A percentile compares a stretch with the other conserved stretches of the same genome.
Conservation (phyloP, 2,329 filamentous ascomycete species). For the Juglanconis juglandina region DNA sequence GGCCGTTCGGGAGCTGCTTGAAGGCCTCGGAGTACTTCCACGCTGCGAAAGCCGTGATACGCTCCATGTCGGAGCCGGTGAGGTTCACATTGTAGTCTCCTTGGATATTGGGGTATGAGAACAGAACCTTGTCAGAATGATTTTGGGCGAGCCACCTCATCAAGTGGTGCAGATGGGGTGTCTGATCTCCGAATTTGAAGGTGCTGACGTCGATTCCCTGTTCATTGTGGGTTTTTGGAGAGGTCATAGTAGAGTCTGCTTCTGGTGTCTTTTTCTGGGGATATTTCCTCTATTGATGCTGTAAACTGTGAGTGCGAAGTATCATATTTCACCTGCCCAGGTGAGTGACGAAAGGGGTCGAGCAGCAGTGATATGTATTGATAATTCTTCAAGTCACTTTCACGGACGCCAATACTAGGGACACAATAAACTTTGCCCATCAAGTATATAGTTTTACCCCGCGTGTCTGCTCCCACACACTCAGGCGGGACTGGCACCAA, state of each 20-base stretch:
- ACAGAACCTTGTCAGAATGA: background rate
- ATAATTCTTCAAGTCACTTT: too few species aligned
- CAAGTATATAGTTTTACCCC: too few species aligned
- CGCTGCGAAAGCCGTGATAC: background rate
- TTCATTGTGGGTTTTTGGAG: background rate
- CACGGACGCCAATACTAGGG: too few species aligned
- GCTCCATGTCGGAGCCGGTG: background rate
- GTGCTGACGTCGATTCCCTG: background rate
- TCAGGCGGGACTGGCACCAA: too few species aligned
- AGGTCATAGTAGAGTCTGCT: background rate
- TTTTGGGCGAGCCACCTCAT: background rate
- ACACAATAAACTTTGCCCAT: too few species aligned
- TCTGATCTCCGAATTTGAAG: background rate
- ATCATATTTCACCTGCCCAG: too few species aligned
- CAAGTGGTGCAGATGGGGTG: background rate
- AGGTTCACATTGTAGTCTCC: background rate
- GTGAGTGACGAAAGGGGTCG: too few species aligned
- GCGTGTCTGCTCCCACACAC: too few species aligned
- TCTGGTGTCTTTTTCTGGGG: too few species aligned
- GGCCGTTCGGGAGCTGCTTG: background rate
- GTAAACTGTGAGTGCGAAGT: too few species aligned
- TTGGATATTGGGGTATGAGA: slow-evolving; percentile 4
- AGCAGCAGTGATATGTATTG: too few species aligned
- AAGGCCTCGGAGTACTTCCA: background rate
- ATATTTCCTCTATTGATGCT: too few species aligned